Evolutionary conservation across 2,329 filamentous ascomycete genomes (phyloP), one percentile per base, ranked within the genome.

Genomic region (Xylaria sp.): DNA sequence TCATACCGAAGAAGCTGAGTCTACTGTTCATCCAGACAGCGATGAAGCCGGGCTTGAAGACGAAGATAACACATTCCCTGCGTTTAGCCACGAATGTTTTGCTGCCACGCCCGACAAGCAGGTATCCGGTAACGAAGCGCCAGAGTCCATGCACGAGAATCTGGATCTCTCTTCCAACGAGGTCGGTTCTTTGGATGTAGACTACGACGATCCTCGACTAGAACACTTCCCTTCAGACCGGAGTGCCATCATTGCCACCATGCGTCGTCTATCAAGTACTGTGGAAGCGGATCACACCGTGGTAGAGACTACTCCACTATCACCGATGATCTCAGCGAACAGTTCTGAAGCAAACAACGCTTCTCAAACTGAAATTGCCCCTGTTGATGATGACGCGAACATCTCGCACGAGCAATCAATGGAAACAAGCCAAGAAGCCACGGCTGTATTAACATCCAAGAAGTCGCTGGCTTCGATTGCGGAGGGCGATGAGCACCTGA

Each of bases 1-100:
- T 5, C 77, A 78, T 4, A 76, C 75, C 2, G 79, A 81, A 63
- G 76, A 78, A 37, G 75, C 76, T 18, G 73, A 78, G 57, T 72
- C 71, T 30, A 76, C 78, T 16, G 68, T 75, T 59, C 69, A 66
- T 3, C 64, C 78, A 9, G 76, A 79, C 58, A 47, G 57, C 8
- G 62, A 68, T 18, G 59, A 66, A 13, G 46, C 55, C 44, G 54
- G 46, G 50, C 50, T 60, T 18, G 60, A 64, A 10, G 48, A 55
- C 11, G 52, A 57, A 42, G 62, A 30, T 13, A 63, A 66, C 34
- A 59, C 53, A 1, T 34, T 55, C n/a, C 68, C 66, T 2, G 58
- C 68, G 54, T 67, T 71, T 47, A 67, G 69, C 16, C 65, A 73
- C 54, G 71, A 73, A 62, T 67, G 58, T 52, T 60, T 70, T 37